Conservation (phyloP, 2,329 filamentous ascomycete species). For the Colletotrichum orchidophilum region DNA sequence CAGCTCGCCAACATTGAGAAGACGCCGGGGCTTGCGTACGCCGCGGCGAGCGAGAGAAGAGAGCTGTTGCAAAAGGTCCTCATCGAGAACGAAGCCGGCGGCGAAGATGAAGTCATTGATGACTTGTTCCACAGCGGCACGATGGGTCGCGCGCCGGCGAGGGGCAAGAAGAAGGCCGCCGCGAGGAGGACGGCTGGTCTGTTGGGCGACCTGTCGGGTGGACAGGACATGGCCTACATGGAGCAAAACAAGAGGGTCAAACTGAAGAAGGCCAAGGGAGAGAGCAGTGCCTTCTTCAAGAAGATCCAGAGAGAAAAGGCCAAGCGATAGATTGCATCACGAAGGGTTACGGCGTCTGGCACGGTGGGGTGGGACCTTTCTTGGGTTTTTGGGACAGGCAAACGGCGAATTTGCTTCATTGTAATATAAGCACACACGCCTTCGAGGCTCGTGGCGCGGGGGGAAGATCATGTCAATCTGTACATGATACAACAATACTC, state of each 20-base stretch:
- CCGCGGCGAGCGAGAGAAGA: slow-evolving; percentile 79
- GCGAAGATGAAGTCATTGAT: slow-evolving; percentile 76
- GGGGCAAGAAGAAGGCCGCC: slow-evolving; percentile 59
- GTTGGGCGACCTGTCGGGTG: slow-evolving; percentile 86
- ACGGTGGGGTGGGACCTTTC: background rate
- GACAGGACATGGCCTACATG: slow-evolving; percentile 96
- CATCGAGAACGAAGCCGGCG: slow-evolving; percentile 82
- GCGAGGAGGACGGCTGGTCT: slow-evolving; percentile 85
- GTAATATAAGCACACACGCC: background rate
- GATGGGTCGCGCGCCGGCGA: slow-evolving; percentile 53
- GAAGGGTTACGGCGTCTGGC: background rate
- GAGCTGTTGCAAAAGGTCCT: slow-evolving; percentile 91
- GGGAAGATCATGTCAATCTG: background rate
- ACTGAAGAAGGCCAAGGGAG: slow-evolving; percentile 69
- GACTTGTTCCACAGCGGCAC: slow-evolving; percentile 58
- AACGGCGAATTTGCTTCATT: slow-evolving; percentile 12
- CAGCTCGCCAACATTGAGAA: slow-evolving; percentile 91
- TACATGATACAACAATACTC: background rate
- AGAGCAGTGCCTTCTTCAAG: slow-evolving; percentile 71
- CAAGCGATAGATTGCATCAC: slow-evolving; percentile 30
- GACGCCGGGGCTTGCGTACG: slow-evolving; percentile 82
- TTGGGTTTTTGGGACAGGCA: background rate
- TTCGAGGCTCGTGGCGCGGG: background rate
- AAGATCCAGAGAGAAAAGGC: slow-evolving; percentile 70
- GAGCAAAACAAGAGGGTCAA: slow-evolving; percentile 82